phyloP scores from a whole-genome alignment of 2,329 filamentous ascomycete species.

The Elsinoe ampelina region DNA sequence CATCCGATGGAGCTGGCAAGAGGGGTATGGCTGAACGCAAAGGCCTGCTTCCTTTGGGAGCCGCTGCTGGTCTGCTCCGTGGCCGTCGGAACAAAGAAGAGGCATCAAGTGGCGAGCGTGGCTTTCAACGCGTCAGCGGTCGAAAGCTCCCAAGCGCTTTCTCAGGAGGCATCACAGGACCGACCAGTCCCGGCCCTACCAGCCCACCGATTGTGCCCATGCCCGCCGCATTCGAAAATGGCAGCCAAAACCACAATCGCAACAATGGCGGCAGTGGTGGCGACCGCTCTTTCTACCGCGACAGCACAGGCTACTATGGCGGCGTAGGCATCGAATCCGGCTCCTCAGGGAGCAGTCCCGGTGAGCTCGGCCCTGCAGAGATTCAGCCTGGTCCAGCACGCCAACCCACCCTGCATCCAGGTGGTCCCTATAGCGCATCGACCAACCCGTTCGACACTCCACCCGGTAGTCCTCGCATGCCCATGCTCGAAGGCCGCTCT shows the following conservation, averaged over 20 bases:
- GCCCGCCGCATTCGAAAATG: slow-evolving; percentile 17
- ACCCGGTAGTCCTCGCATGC: slow-evolving; percentile 12
- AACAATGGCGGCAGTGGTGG: slow-evolving; percentile 23
- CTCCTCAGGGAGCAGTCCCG: slow-evolving; percentile 14
- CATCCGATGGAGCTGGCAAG: slow-evolving; percentile 20
- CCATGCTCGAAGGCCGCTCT: slow-evolving; percentile 15
- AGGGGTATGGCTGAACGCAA: slow-evolving; percentile 33
- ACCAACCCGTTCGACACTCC: slow-evolving; percentile 13
- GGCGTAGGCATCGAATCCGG: slow-evolving; percentile 23
- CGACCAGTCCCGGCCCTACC: slow-evolving; percentile 1
- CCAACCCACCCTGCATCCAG: slow-evolving; percentile 24
- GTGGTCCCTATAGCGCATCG: slow-evolving; percentile 23
- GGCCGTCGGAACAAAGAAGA: slow-evolving; percentile 15
- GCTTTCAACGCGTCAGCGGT: slow-evolving; percentile 40
- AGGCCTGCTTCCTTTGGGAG: slow-evolving; percentile 28
- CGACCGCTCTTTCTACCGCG: slow-evolving; percentile 33
- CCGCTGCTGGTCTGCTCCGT: slow-evolving; percentile 26
- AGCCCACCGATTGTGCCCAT: slow-evolving; percentile 20
- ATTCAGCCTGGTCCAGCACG: slow-evolving; percentile 28
- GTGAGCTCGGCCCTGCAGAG: slow-evolving; percentile 16
- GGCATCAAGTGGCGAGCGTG: slow-evolving; percentile 28
- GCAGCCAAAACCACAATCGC: slow-evolving; percentile 14
- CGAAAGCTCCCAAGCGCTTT: slow-evolving; percentile 41
- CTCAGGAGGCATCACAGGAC: slow-evolving; percentile 37
- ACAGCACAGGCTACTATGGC: slow-evolving; percentile 35